Conservation (phyloP, 768 basidiomycete genomes). For the Sarcodon sp. region DNA sequence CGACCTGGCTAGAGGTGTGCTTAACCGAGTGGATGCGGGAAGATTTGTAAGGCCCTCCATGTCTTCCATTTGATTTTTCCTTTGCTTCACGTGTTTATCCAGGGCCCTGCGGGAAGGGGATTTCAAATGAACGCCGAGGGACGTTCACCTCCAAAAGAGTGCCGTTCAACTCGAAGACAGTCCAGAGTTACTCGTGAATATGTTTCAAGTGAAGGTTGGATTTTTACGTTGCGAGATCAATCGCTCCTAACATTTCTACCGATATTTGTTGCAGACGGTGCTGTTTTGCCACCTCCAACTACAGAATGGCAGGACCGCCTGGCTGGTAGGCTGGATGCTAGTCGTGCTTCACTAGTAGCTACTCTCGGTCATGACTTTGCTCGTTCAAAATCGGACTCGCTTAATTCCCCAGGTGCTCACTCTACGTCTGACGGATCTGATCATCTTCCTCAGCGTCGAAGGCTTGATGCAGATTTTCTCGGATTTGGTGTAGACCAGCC, state of each 20-base stretch:
- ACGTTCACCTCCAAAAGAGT: not conserved
- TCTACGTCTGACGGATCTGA: not conserved
- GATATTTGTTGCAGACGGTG: constrained; percentile 6
- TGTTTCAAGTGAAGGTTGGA: constrained; percentile 41
- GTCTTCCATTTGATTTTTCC: not conserved
- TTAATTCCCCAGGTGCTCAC: not conserved
- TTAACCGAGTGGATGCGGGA: constrained; percentile 63
- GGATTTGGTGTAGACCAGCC: constrained; percentile 10
- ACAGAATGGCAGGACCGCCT: constrained; percentile 72
- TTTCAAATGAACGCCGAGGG: not conserved
- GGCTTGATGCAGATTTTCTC: constrained; percentile 23
- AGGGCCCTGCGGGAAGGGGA: constrained; percentile 60
- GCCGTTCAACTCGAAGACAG: constrained; percentile 39
- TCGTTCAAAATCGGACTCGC: not conserved
- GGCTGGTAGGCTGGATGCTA: constrained; percentile 31
- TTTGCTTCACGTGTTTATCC: constrained; percentile 5
- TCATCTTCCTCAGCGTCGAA: constrained; percentile 27
- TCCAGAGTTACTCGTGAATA: constrained; percentile 71
- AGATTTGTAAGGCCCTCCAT: constrained; percentile 46
- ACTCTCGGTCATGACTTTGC: not conserved
- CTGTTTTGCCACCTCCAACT: constrained; percentile 30
- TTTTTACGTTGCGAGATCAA: not conserved
- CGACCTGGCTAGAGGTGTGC: constrained; percentile 64
- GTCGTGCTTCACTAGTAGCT: not conserved
- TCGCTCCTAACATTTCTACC: not conserved